Evolutionary conservation across 129 eudicot species (phyloP), one percentile per base, ranked within the genome.

Genomic region (Gnaphalium uliginosum): DNA sequence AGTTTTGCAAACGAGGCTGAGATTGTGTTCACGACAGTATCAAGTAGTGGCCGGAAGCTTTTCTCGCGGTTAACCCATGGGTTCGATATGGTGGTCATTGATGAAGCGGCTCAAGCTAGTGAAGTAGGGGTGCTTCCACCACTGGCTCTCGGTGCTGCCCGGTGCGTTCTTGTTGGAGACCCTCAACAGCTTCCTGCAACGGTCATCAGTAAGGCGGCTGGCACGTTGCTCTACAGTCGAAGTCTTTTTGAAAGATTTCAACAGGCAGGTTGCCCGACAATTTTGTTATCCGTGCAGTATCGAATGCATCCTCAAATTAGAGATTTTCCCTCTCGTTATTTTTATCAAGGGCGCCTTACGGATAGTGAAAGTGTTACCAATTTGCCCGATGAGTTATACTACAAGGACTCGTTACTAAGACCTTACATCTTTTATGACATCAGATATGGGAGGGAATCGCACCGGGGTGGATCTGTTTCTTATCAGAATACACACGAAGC

Each of bases 121-220:
- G 99, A 94, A 83, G 99, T 94, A 26, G 99, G 88, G 3, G 83
- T 91, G 32, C 85, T 94, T 51, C 99, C 99, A 69, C 99, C 99
- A 7, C 96, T 94, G 15, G 80, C 97, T 39, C 99, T 94, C 21
- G 99, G 99, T 84, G 99, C 97, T 7, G 97, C 99, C 14, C 87
- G 99, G 6, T 94, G 99, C 83, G 99, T 94, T 74, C 99, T 94
- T 69, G 99, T 94, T 75, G 99, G 99, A 65, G 99, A 94, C 59
- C 99, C 99, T 9, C 99, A 94, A 83, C 99, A 94, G 76, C 97
- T 94, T 69, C 99, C 99, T 23, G 99, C 99, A 14, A 94, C 99
- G 1, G 99, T 94, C 24, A 94, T 94, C 72, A 94, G 99, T 82
- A 94, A 94, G 83, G 97, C 99, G 11, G 99, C 99, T 5, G 99